phyloP scores from a whole-genome alignment of 2,329 filamentous ascomycete species.

The Scedosporium boydii region DNA sequence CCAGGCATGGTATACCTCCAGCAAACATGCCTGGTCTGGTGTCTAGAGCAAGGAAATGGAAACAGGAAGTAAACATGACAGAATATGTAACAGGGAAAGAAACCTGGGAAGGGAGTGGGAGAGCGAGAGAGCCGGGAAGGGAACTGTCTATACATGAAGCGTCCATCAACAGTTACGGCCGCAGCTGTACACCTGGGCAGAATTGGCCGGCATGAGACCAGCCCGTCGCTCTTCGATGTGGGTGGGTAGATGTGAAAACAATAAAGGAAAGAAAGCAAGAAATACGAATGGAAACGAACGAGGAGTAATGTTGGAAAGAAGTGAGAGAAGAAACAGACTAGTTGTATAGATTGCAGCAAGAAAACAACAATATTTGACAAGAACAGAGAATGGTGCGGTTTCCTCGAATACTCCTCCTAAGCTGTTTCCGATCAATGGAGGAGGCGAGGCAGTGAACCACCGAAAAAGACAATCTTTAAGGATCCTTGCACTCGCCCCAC shows the following conservation, averaged over 20 bases:
- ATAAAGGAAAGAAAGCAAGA: neutral
- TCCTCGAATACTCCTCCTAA: neutral
- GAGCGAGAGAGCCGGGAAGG: neutral
- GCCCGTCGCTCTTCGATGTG: neutral
- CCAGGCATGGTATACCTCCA: neutral
- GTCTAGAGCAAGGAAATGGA: neutral
- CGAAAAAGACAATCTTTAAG: neutral
- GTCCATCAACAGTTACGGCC: no score
- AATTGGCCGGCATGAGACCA: neutral
- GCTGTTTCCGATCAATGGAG: neutral
- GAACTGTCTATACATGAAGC: no score
- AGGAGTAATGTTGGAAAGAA: neutral
- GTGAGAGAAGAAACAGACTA: neutral
- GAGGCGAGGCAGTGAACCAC: neutral
- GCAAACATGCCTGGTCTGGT: neutral
- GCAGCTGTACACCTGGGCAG: neutral
- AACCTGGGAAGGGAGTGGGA: neutral
- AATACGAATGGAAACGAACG: neutral
- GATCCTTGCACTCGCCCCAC: slow-evolving; percentile 2
- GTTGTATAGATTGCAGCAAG: neutral
- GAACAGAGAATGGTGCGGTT: neutral
- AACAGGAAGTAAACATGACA: neutral
- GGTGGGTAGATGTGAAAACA: neutral
- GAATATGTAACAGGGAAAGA: neutral
- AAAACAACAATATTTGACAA: neutral